Base-by-base conservation (phyloP, 1,284 basidiomycete species). In the Ceratorhiza oryzae-sativae region DNA sequence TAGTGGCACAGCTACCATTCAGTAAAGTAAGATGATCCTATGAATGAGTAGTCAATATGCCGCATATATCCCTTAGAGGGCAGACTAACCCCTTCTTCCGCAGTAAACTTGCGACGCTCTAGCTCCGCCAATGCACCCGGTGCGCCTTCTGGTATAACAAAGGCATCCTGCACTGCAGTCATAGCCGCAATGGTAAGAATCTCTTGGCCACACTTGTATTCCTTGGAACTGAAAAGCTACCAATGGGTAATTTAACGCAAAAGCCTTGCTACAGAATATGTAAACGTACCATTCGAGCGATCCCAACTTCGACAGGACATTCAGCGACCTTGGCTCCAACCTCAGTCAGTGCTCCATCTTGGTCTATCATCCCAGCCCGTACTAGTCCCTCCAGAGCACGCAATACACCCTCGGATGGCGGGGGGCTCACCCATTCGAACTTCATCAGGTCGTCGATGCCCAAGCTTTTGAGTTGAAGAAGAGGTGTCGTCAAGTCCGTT, bases 391-490 rank as follows among this genome's bases (percentile, higher is more conserved):
- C 95, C 48, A 99, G 81, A 6, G 93, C 94, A 41, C 93, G 83
- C 41, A 95, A 82, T 42, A 98, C 86, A 77, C 90, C 91, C 79
- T 93, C 91, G n/a, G 90, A 88, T 1, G 94, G 92, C 20, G 97
- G 97, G 0, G 91, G 85, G 23, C 91, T 90, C 60, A 98, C 86
- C 89, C 94, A 99, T 77, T 97, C 95, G 78, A 99, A 97, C 78
- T 90, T 92, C 89, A 92, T 91, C n/a, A 99, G 80, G 80, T 99
- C 95, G 75, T 98, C 93, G 60, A 98, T 92, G 5, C 97, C 97
- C 15, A 99, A 84, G 0, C 93, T 91, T 79, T 98, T 98, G 63
- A 99, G 86, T 79, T 97, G 95, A 15, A 99, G 83, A 45, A 98
- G 89, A 3, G 94, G 91, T 2, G 91, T 90, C 0, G 90, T 90